A percentile compares a stretch with the other conserved stretches of the same genome.
Conservation (phyloP, 495 filamentous ascomycete species). For the Penicillium alfredii region DNA sequence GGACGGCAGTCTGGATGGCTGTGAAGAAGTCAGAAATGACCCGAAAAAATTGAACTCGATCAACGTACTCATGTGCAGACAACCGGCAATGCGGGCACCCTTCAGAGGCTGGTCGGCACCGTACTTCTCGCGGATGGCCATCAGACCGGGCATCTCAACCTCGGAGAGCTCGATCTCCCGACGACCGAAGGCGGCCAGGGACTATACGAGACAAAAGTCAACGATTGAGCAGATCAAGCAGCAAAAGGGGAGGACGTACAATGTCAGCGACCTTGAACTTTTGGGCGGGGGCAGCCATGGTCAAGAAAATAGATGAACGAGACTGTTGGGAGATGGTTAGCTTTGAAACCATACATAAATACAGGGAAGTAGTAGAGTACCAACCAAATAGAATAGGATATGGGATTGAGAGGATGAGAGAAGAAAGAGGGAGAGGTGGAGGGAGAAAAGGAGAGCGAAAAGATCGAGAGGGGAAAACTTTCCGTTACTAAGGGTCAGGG, state of each 20-base stretch:
- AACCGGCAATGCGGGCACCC: slow-evolving; percentile 90
- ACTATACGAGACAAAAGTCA: slow-evolving; percentile 36
- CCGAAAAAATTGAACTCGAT: slow-evolving; percentile 1
- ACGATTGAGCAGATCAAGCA: slow-evolving; percentile 7
- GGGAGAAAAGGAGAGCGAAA: slow-evolving; percentile 14
- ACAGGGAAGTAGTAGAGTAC: slow-evolving; percentile 2
- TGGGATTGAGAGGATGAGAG: slow-evolving; percentile 5
- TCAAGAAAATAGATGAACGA: slow-evolving; percentile 14
- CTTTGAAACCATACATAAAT: slow-evolving; percentile 3
- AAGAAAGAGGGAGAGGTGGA: slow-evolving; percentile 11
- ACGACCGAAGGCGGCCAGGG: slow-evolving; percentile 95
- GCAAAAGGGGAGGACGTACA: slow-evolving; percentile 40
- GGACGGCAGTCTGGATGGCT: slow-evolving; percentile 97
- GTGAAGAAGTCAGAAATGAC: slow-evolving; percentile 9
- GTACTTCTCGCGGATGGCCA: slow-evolving; percentile 91
- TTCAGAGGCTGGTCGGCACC: slow-evolving; percentile 85
- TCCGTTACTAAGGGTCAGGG: slow-evolving; percentile 4
- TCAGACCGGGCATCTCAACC: slow-evolving; percentile 97
- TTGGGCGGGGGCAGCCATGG: slow-evolving; percentile 69
- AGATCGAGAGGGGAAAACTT: no score
- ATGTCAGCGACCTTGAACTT: slow-evolving; percentile 99
- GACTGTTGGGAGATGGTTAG: slow-evolving; percentile 8
- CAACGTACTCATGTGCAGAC: slow-evolving; percentile 90
- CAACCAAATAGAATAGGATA: slow-evolving; percentile 6
- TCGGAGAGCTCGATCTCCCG: slow-evolving; percentile 98